Evolutionary conservation across 2,329 filamentous ascomycete genomes (phyloP), one percentile per base, ranked within the genome.

Genomic region (Colletotrichum destructivum): DNA sequence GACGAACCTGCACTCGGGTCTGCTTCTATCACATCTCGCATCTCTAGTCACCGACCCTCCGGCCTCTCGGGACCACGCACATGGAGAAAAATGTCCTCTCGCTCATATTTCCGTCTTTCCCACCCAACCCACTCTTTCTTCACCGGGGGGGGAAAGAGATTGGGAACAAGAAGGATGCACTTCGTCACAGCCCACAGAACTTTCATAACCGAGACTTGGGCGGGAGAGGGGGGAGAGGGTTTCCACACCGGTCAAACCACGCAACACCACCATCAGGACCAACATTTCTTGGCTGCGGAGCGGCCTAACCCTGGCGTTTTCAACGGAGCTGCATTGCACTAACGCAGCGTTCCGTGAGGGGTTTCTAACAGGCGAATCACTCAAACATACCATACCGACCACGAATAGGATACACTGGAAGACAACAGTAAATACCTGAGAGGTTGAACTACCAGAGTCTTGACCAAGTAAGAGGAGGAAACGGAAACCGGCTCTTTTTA

Each of bases 21-120:
- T 40, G 15, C 38, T 15, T 35, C n/a, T 38, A 55, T 70, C 54
- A 66, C 67, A 61, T 66, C 21, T 70, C 67, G 63, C 55, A 70
- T 56, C 26, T 56, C 21, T 7, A 7, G 7, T 31, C 26, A 26
- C 8, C 54, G 8, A 40, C 31, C 51, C 42, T 42, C 56, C 63
- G 31, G 59, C 49, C 35, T 56, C 42, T 13, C 63, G 68, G 63
- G 56, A 62, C 26, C 31, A 35, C 26, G 55, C 40, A n/a, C 21
- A 15, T 18, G 15, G n/a, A 42, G 38, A 26, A 26, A 62, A n/a
- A 62, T 26, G 59, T 15, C 18, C 63, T 51, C n/a, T 62, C 59
- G 59, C 18, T 31, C 15, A 31, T 38, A 16, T 40, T 52, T 15
- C 15, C 54, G 16, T n/a, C 38, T 16, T 12, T 21, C 12, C 15